A percentile compares a stretch with the other conserved stretches of the same genome.
Evolutionary conservation across 2,329 filamentous ascomycete species (phyloP).

Genomic region (Diaporthe helianthi): DNA sequence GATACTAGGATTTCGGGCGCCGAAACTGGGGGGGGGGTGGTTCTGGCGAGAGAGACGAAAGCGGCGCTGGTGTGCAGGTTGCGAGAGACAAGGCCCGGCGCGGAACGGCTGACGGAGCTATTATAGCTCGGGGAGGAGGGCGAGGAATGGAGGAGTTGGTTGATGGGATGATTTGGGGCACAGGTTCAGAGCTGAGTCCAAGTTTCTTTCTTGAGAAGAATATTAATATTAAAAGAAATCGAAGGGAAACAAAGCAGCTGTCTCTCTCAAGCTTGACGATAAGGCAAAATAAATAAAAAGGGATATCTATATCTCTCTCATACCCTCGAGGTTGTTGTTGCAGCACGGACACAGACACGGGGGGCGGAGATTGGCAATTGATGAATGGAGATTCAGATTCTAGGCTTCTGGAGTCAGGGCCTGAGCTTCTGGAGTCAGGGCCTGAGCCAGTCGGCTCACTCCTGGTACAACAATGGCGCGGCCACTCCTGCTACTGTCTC

Average conservation of each 20-base stretch:
- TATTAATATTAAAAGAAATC: not conserved
- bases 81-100: slow-evolving; percentile 11
- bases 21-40: slow-evolving; percentile 14
- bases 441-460: slow-evolving; percentile 20
- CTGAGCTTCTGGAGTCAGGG: no score
- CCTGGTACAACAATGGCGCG: not conserved
- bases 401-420: slow-evolving; percentile 16
- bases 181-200: not conserved
- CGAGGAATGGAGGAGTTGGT: slow-evolving; percentile 6
- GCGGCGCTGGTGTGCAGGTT: slow-evolving; percentile 21
- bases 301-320: slow-evolving; percentile 18
- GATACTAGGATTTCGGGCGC: slow-evolving; percentile 24
- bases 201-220: not conserved
- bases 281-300: not conserved
- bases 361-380: slow-evolving; percentile 24
- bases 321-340: slow-evolving; percentile 20
- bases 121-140: slow-evolving; percentile 19
- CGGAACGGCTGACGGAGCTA: slow-evolving; percentile 23
- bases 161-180: no score
- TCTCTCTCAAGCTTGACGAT: not conserved
- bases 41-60: not conserved
- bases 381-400: slow-evolving; percentile 18
- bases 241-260: not conserved
- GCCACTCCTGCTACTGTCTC: not conserved
- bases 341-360: slow-evolving; percentile 20